Conservation (phyloP, 768 basidiomycete species). For the Tylopilus rubrobrunneus region DNA sequence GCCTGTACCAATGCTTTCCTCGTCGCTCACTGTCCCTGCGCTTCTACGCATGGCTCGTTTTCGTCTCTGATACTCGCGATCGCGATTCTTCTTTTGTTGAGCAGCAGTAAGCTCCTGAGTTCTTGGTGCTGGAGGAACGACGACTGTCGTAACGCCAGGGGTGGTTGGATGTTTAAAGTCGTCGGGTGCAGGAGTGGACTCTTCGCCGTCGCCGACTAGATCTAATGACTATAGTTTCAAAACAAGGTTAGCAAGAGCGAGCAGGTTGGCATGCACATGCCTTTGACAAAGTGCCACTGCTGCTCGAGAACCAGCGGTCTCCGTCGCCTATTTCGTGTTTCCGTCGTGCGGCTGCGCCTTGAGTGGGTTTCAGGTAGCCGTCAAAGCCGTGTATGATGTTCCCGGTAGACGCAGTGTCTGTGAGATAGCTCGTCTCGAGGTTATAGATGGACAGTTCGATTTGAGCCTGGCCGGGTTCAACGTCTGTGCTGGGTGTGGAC, state of each 20-base stretch:
- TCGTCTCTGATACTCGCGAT: slow-evolving; percentile 76
- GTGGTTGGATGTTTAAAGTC: slow-evolving; percentile 66
- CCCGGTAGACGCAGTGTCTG: slow-evolving; percentile 78
- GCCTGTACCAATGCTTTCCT: slow-evolving; percentile 50
- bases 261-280: slow-evolving; percentile 32
- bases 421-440: slow-evolving; percentile 70
- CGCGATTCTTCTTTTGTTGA: slow-evolving; percentile 73
- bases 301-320: slow-evolving; percentile 79
- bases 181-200: slow-evolving; percentile 58
- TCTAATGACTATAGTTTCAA: slow-evolving; percentile 60
- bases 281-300: slow-evolving; percentile 74
- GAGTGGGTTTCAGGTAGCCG: slow-evolving; percentile 74
- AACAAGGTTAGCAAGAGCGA: slow-evolving; percentile 4
- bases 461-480: slow-evolving; percentile 48
- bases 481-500: not conserved
- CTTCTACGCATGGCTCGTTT: slow-evolving; percentile 66
- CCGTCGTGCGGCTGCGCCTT: slow-evolving; percentile 48
- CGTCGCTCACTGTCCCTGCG: slow-evolving; percentile 67
- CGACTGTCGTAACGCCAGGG: slow-evolving; percentile 70
- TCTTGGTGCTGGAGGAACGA: slow-evolving; percentile 69
- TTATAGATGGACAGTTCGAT: slow-evolving; percentile 77
- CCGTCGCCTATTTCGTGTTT: slow-evolving; percentile 73
- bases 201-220: slow-evolving; percentile 64
- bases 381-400: slow-evolving; percentile 89
- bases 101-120: slow-evolving; percentile 65